Evolutionary conservation across 2,329 filamentous ascomycete species (phyloP), one percentile per base, ranked within the genome.

Genomic region (Ramularia endophylla): DNA sequence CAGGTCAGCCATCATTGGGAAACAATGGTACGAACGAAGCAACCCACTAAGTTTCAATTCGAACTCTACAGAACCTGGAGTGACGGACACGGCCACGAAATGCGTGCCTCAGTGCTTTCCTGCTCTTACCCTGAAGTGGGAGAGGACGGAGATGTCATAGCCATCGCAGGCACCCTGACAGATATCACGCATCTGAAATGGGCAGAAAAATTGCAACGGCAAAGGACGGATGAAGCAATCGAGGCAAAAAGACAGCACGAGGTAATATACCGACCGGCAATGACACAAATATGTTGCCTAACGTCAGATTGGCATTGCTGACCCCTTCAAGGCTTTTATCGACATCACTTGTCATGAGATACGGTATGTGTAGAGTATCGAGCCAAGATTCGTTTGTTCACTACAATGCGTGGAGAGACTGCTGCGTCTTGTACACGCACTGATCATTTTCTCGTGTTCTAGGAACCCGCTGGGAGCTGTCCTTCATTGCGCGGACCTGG

Each of bases 141-240:
- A 4, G 18, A 58, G 0, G 59, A 63, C 2, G 67, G 65, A 0
- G 51, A 57, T 0, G 36, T 70, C 11, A 47, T 60, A 1, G 63
- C 64, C 2, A 55, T 69, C 5, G 65, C 68, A 55, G 66, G 66
- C 1, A 66, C 65, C 3, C 62, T 70, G 25, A 66, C 64, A 1
- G 66, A 70, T 17, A 67, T 70, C 6, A 67, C 65, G 0, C 64
- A 67, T 18, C 54, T 68, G 1, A 68, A 68, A 20, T 70, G 66
- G 65, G 66, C 64, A 0, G 60, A 69, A 18, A 60, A 58, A 0
- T 37, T 69, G 2, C 67, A 70, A 29, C 58, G 59, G 18, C 55
- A 57, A 8, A 56, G 63, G 8, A 49, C 65, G 13, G 55, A 53
- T 9, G 65, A 67, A 43, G 66, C 66, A 1, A 54, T 58, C 27